Base-by-base conservation (phyloP, 768 basidiomycete species). In the Podaxis sp. region DNA sequence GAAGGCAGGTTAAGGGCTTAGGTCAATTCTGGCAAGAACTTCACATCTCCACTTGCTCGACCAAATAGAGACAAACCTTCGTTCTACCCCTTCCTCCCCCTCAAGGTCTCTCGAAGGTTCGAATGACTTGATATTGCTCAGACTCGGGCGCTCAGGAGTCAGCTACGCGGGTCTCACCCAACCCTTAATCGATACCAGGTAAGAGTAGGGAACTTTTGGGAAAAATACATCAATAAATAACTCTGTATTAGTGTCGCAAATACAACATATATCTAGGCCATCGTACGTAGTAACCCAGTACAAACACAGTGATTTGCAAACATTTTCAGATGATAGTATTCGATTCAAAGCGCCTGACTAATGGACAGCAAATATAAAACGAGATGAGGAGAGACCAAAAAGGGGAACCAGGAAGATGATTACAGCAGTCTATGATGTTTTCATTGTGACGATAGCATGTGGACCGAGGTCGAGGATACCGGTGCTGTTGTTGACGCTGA, bases 161-260 rank as follows among this genome's bases (percentile, higher is more conserved):
- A 33, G 33, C 33, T 33, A 30, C 8, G 2, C 30, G 8, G 30
- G 7, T 30, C 30, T 33, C 30, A 33, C 30, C 30, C 30, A 33
- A 33, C 2, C 10, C 30, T 33, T 0, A 33, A 33, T 10, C 8
- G 30, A 10, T 33, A 8, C 30, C 30, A 33, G 33, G 10, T 33
- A 10, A 33, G n/a, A n/a, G n/a, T n/a, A n/a, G n/a, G 40, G 10
- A 41, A 41, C 40, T 46, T 15, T 4, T 7, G 17, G 22, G 10
- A 22, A 12, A 15, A 24, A 50, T 28, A 17, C 24, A 24, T 50
- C n/a, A 60, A 60, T 53, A 53, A 60, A 60, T 53, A 50, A 56
- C 22, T 53, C 36, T 53, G 50, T 60, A 60, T 54, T 53, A 60
- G 33, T 53, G 41, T 17, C 50, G 59, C 51, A 53, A 54, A 60